Base-by-base conservation (phyloP, 495 filamentous ascomycete species). In the Daldinia vernicosa region DNA sequence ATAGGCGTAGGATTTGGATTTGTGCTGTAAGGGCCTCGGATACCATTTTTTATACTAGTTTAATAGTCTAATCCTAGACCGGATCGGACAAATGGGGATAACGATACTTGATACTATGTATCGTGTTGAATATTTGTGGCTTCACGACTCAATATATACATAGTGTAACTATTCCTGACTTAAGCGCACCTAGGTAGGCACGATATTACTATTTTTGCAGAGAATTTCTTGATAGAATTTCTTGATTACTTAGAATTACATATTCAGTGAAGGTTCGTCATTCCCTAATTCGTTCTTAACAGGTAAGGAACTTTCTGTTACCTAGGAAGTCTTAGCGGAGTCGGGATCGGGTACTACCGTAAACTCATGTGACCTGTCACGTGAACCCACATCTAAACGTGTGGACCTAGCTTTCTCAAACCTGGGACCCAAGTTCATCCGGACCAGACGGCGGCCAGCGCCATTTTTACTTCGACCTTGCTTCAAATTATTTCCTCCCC, bases 381-480 rank as follows among this genome's bases (percentile, higher is more conserved):
- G 66, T 73, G 70, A 14, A 53, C 19, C 19, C 45, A 19, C 43
- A 30, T 60, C 15, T 19, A 14, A 2, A 19, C 6, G 24, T 40
- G 65, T 72, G 70, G 70, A 69, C 60, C 70, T n/a, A n/a, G n/a
- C n/a, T n/a, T 61, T 56, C 53, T 17, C 30, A 35, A 33, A 39
- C 37, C 32, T 56, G 61, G 51, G 45, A 27, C 22, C 60, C 60
- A 65, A 56, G 60, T 65, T 63, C 65, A 69, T 54, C 70, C 60
- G 65, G 66, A 53, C 65, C 56, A 73, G 65, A 66, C 60, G 61
- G 55, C 64, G 61, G 70, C 60, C 70, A 73, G 70, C 70, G 70
- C 70, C 70, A 73, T 73, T 77, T 77, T 77, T 67, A 74, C 74
- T 66, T 76, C 74, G 75, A 72, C 66, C 63, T 47, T 77, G 74